phyloP scores from a whole-genome alignment of 352 stramenopile species.

The Phytophthora parvispora region DNA sequence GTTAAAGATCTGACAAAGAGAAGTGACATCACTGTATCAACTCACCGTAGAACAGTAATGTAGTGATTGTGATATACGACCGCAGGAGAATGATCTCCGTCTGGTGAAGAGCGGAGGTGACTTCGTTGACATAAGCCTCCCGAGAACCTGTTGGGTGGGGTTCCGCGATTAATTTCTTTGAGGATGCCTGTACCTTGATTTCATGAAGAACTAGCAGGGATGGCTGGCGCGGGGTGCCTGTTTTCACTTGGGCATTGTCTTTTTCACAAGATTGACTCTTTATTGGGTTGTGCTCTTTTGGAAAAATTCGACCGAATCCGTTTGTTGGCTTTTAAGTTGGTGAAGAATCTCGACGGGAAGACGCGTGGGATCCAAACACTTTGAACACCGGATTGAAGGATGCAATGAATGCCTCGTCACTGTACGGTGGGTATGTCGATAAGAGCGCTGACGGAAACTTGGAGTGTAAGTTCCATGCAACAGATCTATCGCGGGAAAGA shows the following conservation, averaged over 20 bases:
- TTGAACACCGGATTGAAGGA: not conserved
- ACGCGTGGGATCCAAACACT: not conserved
- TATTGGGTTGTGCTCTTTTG: too few relatives aligned
- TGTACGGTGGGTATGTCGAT: not conserved
- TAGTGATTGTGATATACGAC: slow-evolving; percentile 26
- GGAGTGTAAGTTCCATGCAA: not conserved
- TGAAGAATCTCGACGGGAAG: too few relatives aligned
- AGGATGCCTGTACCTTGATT: not conserved
- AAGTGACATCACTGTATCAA: too few relatives aligned
- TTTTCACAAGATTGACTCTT: too few relatives aligned
- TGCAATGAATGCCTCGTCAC: not conserved
- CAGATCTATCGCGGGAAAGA: not conserved
- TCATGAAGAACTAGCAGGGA: not conserved
- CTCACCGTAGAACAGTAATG: slow-evolving; percentile 20
- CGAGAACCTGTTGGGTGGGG: not conserved
- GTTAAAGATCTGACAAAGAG: too few relatives aligned
- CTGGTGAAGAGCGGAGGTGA: slow-evolving; percentile 16
- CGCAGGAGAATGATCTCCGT: slow-evolving; percentile 33
- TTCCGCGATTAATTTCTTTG: not conserved
- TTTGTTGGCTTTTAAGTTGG: not conserved
- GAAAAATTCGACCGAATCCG: not conserved
- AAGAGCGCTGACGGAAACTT: not conserved
- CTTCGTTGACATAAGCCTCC: not conserved
- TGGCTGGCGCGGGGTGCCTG: not conserved
- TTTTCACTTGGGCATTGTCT: too few relatives aligned